Evolutionary conservation across 495 filamentous ascomycete genomes (phyloP).

Genomic region (Xylaria intraflava): DNA sequence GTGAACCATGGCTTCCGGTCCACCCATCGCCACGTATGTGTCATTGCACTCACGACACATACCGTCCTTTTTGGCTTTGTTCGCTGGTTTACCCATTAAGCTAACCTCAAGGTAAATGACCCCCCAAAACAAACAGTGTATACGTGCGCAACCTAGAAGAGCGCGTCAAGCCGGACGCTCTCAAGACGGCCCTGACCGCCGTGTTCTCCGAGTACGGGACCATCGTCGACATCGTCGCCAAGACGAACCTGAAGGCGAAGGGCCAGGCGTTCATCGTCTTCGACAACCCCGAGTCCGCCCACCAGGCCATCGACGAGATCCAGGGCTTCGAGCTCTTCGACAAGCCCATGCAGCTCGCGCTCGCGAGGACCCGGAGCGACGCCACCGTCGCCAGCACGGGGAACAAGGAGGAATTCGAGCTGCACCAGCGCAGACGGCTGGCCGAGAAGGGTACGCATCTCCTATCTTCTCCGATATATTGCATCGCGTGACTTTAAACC

Average conservation of each 20-base stretch:
- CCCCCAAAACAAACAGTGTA: slow-evolving; percentile 32
- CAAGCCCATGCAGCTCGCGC: slow-evolving; percentile 83
- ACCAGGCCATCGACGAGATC: slow-evolving; percentile 76
- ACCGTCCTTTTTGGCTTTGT: slow-evolving; percentile 26
- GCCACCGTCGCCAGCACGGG: slow-evolving; percentile 69
- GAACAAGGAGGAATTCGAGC: slow-evolving; percentile 76
- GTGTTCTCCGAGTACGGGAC: slow-evolving; percentile 90
- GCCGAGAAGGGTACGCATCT: slow-evolving; percentile 76
- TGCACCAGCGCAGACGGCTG: slow-evolving; percentile 74
- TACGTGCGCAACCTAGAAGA: slow-evolving; percentile 93
- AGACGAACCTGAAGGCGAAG: slow-evolving; percentile 85
- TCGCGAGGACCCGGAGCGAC: slow-evolving; percentile 82
- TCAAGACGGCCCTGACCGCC: slow-evolving; percentile 65
- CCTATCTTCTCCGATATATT: not conserved
- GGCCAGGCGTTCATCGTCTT: slow-evolving; percentile 97
- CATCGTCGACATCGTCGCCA: slow-evolving; percentile 86
- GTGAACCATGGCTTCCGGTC: slow-evolving; percentile 34
- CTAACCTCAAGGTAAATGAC: slow-evolving; percentile 4
- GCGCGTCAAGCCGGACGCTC: slow-evolving; percentile 71
- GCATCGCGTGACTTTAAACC: not conserved
- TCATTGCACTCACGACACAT: slow-evolving; percentile 60
- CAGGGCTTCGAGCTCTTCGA: slow-evolving; percentile 93
- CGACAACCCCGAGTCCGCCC: slow-evolving; percentile 67
- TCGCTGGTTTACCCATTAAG: slow-evolving; percentile 12
- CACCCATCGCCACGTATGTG: slow-evolving; percentile 54